phyloP scores from a whole-genome alignment of 1,284 basidiomycete species.

The Leccinum variabile region DNA sequence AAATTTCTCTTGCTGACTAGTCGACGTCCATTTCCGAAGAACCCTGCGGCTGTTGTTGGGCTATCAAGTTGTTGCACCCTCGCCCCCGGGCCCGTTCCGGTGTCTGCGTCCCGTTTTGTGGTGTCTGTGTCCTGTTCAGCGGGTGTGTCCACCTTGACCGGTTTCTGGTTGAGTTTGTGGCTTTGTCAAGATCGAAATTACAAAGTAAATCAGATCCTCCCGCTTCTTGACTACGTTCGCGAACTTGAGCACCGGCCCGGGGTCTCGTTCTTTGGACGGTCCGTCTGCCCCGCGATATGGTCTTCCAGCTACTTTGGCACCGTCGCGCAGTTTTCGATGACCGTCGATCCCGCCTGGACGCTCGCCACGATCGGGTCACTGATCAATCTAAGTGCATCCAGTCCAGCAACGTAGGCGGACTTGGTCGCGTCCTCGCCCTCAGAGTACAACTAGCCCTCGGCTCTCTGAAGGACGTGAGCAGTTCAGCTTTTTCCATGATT shows the following conservation, averaged over 20 bases:
- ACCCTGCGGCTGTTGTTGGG: slow-evolving; percentile 37
- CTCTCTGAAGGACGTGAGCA: slow-evolving; percentile 70
- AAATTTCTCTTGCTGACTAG: slow-evolving; percentile 39
- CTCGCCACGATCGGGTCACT: slow-evolving; percentile 84
- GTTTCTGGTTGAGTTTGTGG: slow-evolving; percentile 75
- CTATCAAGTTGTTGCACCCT: slow-evolving; percentile 30
- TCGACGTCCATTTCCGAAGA: slow-evolving; percentile 83
- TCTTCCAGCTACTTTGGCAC: slow-evolving; percentile 94
- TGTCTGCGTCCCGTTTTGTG: slow-evolving; percentile 59
- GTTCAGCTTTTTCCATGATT: slow-evolving; percentile 61
- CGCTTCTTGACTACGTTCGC: slow-evolving; percentile 84
- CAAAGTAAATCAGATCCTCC: slow-evolving; percentile 86
- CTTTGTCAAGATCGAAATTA: slow-evolving; percentile 79
- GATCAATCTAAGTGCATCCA: slow-evolving; percentile 78
- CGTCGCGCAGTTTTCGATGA: slow-evolving; percentile 80
- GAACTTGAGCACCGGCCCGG: slow-evolving; percentile 62
- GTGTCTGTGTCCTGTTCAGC: slow-evolving; percentile 51
- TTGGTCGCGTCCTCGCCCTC: slow-evolving; percentile 95
- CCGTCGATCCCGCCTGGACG: slow-evolving; percentile 69
- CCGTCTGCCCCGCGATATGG: slow-evolving; percentile 79
- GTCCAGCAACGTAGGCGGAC: slow-evolving; percentile 80
- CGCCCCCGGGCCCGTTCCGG: slow-evolving; percentile 41
- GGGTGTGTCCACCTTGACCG: slow-evolving; percentile 53
- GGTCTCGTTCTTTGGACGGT: slow-evolving; percentile 87
- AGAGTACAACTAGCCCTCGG: slow-evolving; percentile 94